Evolutionary conservation across 768 basidiomycete species (phyloP), one percentile per base, ranked within the genome.

Genomic region (Leccinum disarticulatum): DNA sequence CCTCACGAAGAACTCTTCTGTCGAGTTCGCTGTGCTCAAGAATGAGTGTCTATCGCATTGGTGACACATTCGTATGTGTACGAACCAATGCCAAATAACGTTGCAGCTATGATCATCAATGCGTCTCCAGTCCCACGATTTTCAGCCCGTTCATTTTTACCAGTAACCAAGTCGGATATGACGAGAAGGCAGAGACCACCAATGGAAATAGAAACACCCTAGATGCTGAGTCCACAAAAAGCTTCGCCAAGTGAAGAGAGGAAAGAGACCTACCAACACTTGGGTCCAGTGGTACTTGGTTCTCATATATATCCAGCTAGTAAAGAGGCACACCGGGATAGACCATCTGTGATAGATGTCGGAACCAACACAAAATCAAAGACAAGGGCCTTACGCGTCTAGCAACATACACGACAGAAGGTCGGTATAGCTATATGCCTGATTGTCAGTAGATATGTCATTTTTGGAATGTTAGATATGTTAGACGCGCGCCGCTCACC

Each of bases 361-460:
- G n/a, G 27, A 52, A 36, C 19, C 48, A n/a, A 36, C 11, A 57
- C 10, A 22, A 0, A 25, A 13, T 27, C 22, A 50, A 17, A 13
- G 36, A 13, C 28, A 8, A 27, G 19, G 6, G 36, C 61, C 84
- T 67, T 67, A 91, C 85, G 92, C 90, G 67, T 93, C 90, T 48
- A 95, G 85, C n/a, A 95, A 81, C 90, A 93, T 93, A 68, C 90
- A 92, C 0, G 93, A 94, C 38, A 95, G 77, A 5, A 95, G 79
- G 65, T 90, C 91, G 38, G 92, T 93, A 75, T 90, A 93, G 74
- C 87, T 79, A 68, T 87, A 93, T 19, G 92, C 90, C 84, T 88
- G 53, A 50, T 33, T 5, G 3, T 30, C 31, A 59, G 22, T 14
- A 48, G 6, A 28, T 27, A 28, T 8, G 49, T 51, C 35, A 28